Conservation (phyloP, 139 green algal genomes). For the Haematococcus sp. region DNA sequence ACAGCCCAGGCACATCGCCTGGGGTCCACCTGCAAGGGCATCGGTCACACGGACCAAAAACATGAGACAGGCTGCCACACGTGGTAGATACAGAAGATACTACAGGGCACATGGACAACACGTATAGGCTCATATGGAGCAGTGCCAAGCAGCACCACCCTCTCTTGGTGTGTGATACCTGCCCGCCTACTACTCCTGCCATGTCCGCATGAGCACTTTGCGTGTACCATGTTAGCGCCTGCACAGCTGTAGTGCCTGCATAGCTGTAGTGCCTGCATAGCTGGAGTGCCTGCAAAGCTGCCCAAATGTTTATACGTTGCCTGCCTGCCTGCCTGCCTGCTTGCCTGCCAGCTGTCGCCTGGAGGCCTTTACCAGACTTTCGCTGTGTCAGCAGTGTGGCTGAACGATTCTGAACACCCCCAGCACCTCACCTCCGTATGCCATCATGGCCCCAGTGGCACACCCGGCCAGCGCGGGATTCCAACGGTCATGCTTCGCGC, state of each 20-base stretch:
- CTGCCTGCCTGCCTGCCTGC: too few relatives aligned
- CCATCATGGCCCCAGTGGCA: constrained; percentile 82
- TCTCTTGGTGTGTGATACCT: background rate
- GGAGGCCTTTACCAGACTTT: background rate
- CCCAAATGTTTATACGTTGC: too few relatives aligned
- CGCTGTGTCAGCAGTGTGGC: background rate
- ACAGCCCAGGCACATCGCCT: constrained; percentile 89
- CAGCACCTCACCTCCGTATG: constrained; percentile 35
- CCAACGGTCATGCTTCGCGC: constrained; percentile 86
- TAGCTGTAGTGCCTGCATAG: too few relatives aligned
- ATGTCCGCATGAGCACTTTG: background rate
- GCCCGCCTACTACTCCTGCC: background rate
- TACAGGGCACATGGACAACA: too few relatives aligned
- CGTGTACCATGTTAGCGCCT: too few relatives aligned
- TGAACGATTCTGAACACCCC: background rate
- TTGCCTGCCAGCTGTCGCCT: too few relatives aligned
- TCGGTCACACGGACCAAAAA: background rate
- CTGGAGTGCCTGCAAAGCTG: too few relatives aligned
- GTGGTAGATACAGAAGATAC: background rate
- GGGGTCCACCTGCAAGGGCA: constrained; percentile 53
- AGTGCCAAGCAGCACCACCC: background rate
- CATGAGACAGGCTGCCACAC: background rate
- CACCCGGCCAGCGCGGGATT: constrained; percentile 91
- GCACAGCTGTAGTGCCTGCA: too few relatives aligned
- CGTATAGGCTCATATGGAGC: too few relatives aligned